Evolutionary conservation across 139 green algal genomes (phyloP).

Genomic region (Chlamydomonas sphaeroides): DNA sequence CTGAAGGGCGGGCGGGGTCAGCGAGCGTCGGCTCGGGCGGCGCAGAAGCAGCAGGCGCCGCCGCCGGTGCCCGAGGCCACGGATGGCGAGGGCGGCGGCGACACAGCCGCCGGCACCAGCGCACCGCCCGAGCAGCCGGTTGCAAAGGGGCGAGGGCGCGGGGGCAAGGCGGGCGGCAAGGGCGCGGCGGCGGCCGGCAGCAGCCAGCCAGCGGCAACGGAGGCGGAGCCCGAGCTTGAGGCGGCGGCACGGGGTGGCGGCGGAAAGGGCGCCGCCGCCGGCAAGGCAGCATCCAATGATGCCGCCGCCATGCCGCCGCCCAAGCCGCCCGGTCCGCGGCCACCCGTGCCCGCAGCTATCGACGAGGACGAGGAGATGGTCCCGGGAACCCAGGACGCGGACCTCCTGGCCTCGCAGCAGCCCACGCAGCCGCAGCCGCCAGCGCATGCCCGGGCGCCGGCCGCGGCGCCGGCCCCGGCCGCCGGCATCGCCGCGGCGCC

Average conservation of each 20-base stretch:
- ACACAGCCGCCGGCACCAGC: background rate
- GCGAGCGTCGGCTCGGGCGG: no score
- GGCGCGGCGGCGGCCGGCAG: no score
- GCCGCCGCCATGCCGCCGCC: background rate
- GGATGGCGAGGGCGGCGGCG: no score
- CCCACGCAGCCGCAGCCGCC: conserved; percentile 9
- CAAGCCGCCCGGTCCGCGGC: background rate
- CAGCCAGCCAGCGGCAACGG: no score
- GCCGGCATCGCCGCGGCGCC: no score
- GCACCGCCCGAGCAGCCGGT: background rate
- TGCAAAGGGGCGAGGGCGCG: background rate
- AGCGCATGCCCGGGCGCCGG: background rate
- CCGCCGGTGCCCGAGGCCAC: no score
- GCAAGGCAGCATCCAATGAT: no score
- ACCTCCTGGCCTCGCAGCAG: background rate
- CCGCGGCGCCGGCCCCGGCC: background rate
- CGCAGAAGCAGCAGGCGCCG: background rate
- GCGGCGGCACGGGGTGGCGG: no score
- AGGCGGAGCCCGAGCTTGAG: no score
- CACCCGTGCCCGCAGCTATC: background rate
- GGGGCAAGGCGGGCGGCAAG: no score
- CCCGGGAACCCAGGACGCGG: background rate
- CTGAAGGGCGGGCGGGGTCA: background rate
- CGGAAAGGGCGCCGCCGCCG: no score
- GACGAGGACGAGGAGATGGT: background rate